Percentiles rank a stretch among this genome's conserved stretches.
Conservation (phyloP, 352 stramenopile species). For the Phytophthora multivora region DNA sequence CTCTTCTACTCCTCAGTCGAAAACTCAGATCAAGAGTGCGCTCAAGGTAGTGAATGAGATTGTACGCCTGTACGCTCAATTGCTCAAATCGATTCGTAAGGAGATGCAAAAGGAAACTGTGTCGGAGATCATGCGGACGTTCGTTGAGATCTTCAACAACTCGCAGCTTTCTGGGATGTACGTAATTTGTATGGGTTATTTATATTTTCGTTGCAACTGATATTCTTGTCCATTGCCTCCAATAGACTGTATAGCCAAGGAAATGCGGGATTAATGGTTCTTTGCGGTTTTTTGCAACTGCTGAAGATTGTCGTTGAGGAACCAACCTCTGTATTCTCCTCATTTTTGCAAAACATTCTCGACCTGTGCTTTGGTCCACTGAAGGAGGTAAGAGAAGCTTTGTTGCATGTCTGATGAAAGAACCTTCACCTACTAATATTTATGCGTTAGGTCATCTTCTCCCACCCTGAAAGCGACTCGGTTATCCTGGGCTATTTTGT, state of each 20-base stretch:
- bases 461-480: slow-evolving; percentile 68
- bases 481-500: slow-evolving; percentile 77
- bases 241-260: slow-evolving; percentile 64
- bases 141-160: slow-evolving; percentile 84
- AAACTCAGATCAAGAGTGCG: slow-evolving; percentile 58
- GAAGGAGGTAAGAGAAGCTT: slow-evolving; percentile 63
- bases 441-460: slow-evolving; percentile 63
- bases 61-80: slow-evolving; percentile 71
- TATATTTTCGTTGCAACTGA: neutral
- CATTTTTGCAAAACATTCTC: slow-evolving; percentile 77
- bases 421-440: neutral
- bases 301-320: slow-evolving; percentile 82
- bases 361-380: slow-evolving; percentile 80
- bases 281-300: slow-evolving; percentile 81
- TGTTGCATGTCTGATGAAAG: neutral
- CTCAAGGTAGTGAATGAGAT: slow-evolving; percentile 85
- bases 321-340: slow-evolving; percentile 69
- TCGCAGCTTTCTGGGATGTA: slow-evolving; percentile 72
- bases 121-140: slow-evolving; percentile 70
- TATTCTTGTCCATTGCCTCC: neutral
- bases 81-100: slow-evolving; percentile 83
- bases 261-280: slow-evolving; percentile 65
- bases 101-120: slow-evolving; percentile 83
- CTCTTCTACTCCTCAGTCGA: slow-evolving; percentile 33
- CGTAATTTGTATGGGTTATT: slow-evolving; percentile 14